These are phyloP conservation scores for Kitagawia praeruptora DNA, from an alignment of 129 eudicot species.

Conservation along the genomic window DNA sequence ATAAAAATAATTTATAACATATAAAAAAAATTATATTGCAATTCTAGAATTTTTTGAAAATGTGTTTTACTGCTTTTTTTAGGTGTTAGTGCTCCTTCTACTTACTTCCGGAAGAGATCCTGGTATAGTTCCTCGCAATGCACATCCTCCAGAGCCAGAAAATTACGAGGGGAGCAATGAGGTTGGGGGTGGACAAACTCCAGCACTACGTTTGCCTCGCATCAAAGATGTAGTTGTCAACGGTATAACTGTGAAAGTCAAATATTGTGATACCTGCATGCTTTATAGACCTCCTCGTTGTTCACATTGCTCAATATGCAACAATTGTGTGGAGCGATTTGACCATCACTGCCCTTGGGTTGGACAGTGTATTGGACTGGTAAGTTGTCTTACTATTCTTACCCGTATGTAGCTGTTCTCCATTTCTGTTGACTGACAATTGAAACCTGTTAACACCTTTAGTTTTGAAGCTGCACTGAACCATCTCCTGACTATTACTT, in stretches of 20 bases:
- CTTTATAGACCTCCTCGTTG: conserved; percentile 91
- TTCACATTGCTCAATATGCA: conserved; percentile 92
- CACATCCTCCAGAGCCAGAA: conserved; percentile 73
- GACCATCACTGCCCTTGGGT: conserved; percentile 99
- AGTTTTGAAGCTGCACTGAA: background rate
- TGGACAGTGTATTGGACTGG: conserved; percentile 91
- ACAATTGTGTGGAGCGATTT: conserved; percentile 84
- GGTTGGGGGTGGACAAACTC: conserved; percentile 36
- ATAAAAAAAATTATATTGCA: background rate
- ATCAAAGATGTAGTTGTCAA: conserved; percentile 56
- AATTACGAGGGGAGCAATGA: conserved; percentile 33
- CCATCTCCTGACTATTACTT: background rate
- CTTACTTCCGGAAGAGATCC: conserved; percentile 85
- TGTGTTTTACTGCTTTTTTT: background rate
- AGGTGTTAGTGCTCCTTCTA: conserved; percentile 39
- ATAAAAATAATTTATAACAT: background rate
- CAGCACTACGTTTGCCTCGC: conserved; percentile 53
- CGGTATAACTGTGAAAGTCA: conserved; percentile 65
- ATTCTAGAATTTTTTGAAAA: background rate
- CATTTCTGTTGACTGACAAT: background rate
- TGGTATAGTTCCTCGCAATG: conserved; percentile 81
- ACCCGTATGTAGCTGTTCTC: background rate
- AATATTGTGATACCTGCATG: conserved; percentile 92
- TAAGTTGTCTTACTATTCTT: conserved; percentile 18
- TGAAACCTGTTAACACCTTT: background rate